Conservation (phyloP, 2,329 filamentous ascomycete genomes). For the Neocucurbitaria cava region DNA sequence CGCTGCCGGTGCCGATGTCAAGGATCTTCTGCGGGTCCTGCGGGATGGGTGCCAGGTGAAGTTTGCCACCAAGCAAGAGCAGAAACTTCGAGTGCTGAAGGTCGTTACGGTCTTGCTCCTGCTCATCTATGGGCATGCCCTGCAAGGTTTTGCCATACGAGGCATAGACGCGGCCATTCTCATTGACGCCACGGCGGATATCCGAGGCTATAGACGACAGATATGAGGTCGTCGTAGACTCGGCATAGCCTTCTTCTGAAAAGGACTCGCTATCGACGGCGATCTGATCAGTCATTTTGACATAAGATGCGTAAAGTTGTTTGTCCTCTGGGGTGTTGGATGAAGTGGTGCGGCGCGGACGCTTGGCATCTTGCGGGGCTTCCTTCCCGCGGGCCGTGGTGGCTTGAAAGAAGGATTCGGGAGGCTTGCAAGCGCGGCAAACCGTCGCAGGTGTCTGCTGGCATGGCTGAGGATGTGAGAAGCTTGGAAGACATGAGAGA, state of each 20-base stretch:
- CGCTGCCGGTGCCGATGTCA: constrained; percentile 48
- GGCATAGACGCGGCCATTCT: constrained; percentile 10
- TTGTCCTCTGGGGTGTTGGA: not conserved
- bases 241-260: constrained; percentile 10
- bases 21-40: constrained; percentile 39
- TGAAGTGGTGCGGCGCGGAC: not conserved
- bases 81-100: constrained; percentile 47
- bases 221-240: constrained; percentile 10
- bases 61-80: constrained; percentile 43
- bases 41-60: constrained; percentile 48
- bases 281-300: constrained; percentile 4
- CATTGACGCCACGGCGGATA: constrained; percentile 8
- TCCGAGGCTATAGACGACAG: constrained; percentile 8
- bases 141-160: constrained; percentile 12
- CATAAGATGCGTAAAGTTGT: not conserved
- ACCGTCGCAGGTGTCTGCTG: too few relatives aligned
- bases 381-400: not conserved
- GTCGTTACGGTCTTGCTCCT: constrained; percentile 27
- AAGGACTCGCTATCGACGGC: constrained; percentile 8
- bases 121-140: constrained; percentile 10
- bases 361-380: constrained; percentile 3
- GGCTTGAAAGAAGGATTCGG: not conserved
- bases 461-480: too few relatives aligned
- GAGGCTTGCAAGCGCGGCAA: too few relatives aligned
- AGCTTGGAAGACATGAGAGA: too few relatives aligned